Base-by-base conservation (phyloP, 352 stramenopile genomes). In the Aphanomyces cochlioides region DNA sequence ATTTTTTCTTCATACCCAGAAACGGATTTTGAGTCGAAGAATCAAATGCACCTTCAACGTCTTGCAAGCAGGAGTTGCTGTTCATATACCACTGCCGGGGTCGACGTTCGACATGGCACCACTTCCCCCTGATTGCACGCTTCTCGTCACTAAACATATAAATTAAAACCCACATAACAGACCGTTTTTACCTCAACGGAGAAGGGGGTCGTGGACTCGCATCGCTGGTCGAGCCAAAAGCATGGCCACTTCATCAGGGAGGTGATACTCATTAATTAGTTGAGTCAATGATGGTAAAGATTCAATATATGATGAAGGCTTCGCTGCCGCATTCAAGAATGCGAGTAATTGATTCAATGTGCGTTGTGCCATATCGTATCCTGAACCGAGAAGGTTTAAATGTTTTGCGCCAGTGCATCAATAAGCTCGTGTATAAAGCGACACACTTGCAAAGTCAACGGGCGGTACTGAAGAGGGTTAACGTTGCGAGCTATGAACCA, bases 351-450 rank as follows among this genome's bases (percentile, higher is more conserved):
- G 88, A 41, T 80, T 94, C 3, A 95, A 73, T 36, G 88, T 93
- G 78, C 93, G 85, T 66, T 95, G 87, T 5, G 79, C 93, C 28
- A 82, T 93, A 72, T 96, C 88, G 56, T 89, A 95, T 63, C 92
- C 78, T 19, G 83, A 74, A 7, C 86, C 87, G 12, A 95, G 78
- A 15, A 91, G 69, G 74, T 96, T 96, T 12, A 96, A 60, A 56
- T 96, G 85, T 19, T 69, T 79, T 37, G 82, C 53, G 1, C 72
- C 65, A 3, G 73, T 77, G 65, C 65, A 7, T 68, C 76, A 39
- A 93, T 72, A 67, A 93, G 76, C 13, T 78, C 73, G 73, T 91
- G 82, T n/a, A 95, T 80, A 4, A 87, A 80, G 47, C 73, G 68
- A 56, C 85, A 92, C 17, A 93, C 78, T 61, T 93, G 82, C 17